Evolutionary conservation across 495 filamentous ascomycete species (phyloP).

Genomic region (Aspergillus asperescens): DNA sequence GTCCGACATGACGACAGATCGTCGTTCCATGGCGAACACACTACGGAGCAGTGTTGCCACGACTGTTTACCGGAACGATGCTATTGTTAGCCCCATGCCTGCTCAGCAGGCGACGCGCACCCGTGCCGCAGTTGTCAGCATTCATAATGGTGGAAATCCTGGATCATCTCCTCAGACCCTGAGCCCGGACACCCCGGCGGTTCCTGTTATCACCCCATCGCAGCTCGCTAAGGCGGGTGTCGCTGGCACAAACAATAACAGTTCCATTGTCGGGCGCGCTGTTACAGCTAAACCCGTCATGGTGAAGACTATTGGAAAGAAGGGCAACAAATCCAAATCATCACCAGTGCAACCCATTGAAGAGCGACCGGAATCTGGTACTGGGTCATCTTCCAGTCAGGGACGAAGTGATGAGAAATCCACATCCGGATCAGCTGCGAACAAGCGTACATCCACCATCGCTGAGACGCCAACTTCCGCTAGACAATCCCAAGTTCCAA

Average conservation of each 20-base stretch:
- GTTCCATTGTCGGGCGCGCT: constrained; percentile 41
- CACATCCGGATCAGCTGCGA: too few relatives aligned
- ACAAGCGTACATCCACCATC: constrained; percentile 5
- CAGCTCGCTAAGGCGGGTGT: constrained; percentile 42
- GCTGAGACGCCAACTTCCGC: not conserved
- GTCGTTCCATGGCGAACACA: constrained; percentile 56
- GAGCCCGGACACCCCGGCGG: constrained; percentile 44
- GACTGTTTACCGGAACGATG: constrained; percentile 85
- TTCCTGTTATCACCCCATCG: constrained; percentile 48
- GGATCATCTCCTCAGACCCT: constrained; percentile 27
- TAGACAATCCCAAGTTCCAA: constrained; percentile 26
- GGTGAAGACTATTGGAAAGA: constrained; percentile 36
- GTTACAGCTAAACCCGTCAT: constrained; percentile 44
- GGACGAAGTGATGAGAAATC: too few relatives aligned
- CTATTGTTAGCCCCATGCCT: constrained; percentile 70
- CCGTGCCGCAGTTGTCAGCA: constrained; percentile 85
- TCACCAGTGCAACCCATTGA: constrained; percentile 22
- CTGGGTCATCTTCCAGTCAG: constrained; percentile 16
- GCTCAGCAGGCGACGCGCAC: constrained; percentile 79
- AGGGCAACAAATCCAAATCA: constrained; percentile 11
- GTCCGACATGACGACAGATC: constrained; percentile 62
- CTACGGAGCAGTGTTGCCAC: constrained; percentile 79
- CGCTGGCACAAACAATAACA: constrained; percentile 33
- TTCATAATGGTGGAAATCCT: constrained; percentile 53
- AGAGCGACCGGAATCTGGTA: constrained; percentile 21